Base-by-base conservation (phyloP, 1,284 basidiomycete species). In the Exobasidium cylindrosporum region DNA sequence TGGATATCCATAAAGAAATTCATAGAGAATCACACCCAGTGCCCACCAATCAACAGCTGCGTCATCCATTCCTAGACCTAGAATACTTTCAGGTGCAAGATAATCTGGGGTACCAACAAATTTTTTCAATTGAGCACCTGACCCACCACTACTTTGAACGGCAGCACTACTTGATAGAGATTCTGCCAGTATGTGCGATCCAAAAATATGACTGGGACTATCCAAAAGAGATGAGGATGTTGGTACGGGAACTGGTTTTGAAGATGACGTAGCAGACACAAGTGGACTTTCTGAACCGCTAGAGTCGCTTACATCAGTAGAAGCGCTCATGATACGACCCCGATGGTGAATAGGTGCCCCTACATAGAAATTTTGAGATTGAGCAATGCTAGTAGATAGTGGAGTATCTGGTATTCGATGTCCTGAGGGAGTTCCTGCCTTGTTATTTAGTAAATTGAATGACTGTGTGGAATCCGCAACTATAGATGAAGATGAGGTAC, bases 41-140 rank as follows among this genome's bases (percentile, higher is more conserved):
- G 96, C 96, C 96, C 96, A 99, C 93, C 96, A 99, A 83, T 99
- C 96, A 65, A 97, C 96, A 14, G 89, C 88, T 46, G 89, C 89
- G 81, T 98, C 94, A 78, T 98, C 95, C 58, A 92, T 92, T 55
- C 93, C 90, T 67, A 97, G 86, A 65, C 96, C 96, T 59, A 97
- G 86, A 65, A 98, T 97, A 52, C 91, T 95, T 81, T 97, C 94
- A 0, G 94, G 94, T 2, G 94, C 92, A 45, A 97, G 85, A 80
- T 97, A 97, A 81, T 97, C 94, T 2, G 95, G 95, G 1, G 94
- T 97, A 14, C 94, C 94, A 7, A 96, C 94, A 73, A 97, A 92
- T 17, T 64, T 65, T 32, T 69, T 66, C 26, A 61, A 40, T 14
- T 54, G 21, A n/a, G 50, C 40, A 11, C 35, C 54, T 11, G 65